phyloP scores from a whole-genome alignment of 345 rosid species.

The Noccaea bulbosa region DNA sequence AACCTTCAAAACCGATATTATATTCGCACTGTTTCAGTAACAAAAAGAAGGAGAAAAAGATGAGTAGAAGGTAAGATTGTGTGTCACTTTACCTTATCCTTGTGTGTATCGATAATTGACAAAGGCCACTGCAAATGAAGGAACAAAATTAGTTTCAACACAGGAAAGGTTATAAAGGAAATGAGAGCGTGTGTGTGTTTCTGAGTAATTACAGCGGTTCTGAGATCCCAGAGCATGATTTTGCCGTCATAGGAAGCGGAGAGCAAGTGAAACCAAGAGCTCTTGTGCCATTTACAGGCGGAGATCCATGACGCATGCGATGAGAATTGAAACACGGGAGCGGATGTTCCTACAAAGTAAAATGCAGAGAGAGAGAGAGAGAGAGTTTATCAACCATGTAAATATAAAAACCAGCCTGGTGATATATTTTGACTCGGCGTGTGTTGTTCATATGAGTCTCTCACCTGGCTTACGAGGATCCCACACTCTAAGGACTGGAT shows the following conservation, averaged over 20 bases:
- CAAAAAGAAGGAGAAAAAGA: background rate
- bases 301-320: constrained; percentile 94
- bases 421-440: constrained; percentile 7
- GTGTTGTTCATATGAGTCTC: constrained; percentile 23
- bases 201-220: constrained; percentile 78
- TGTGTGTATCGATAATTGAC: constrained; percentile 74
- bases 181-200: background rate
- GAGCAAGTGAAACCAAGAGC: constrained; percentile 81
- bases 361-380: background rate
- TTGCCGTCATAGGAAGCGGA: constrained; percentile 98
- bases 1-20: constrained; percentile 52
- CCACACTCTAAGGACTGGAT: constrained; percentile 90
- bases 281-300: constrained; percentile 90
- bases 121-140: constrained; percentile 89
- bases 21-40: background rate
- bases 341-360: constrained; percentile 70
- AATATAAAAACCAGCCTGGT: constrained; percentile 12
- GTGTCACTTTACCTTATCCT: constrained; percentile 64
- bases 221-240: constrained; percentile 99
- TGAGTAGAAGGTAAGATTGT: background rate
- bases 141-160: constrained; percentile 15
- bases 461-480: constrained; percentile 98
- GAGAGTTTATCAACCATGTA: background rate
- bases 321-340: constrained; percentile 82
- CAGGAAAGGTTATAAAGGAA: background rate